Evolutionary conservation across 495 filamentous ascomycete genomes (phyloP), one percentile per base, ranked within the genome.

Genomic region (Poronia punctata): DNA sequence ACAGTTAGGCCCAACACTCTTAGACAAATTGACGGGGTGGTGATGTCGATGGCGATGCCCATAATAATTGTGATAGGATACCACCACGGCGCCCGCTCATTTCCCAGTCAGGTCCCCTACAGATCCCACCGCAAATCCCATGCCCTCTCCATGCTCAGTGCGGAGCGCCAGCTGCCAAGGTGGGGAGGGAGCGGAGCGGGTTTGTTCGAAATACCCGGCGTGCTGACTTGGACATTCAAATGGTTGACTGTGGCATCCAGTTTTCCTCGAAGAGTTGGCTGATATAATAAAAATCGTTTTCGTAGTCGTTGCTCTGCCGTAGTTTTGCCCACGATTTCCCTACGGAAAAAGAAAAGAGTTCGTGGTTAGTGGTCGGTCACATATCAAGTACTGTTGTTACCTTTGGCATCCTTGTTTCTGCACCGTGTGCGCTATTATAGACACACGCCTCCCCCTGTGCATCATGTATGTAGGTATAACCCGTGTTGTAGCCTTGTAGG

Each of bases 241-340:
- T 54, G 46, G 67, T 67, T 9, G 54, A 49, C 40, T 61, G 59
- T 11, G 71, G 68, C 46, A 62, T 60, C 71, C 71, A 75, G 45
- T 61, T 66, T 35, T 61, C 61, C 39, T 75, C 68, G 48, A 60
- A 75, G 14, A 75, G 57, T 49, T 75, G 71, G 47, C 67, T 70
- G 29, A 71, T 58, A 45, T 71, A 73, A 44, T 63, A 75, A 39
- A 65, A 69, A 43, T 75, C 67, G 38, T 72, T 38, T 51, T 71
- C 69, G 39, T 64, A 69, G 20, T 56, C 54, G 5, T 59, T 53
- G 24, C 28, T 49, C 8, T 52, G 45, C 40, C 61, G 63, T 26
- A 70, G 27, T 20, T 50, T 48, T 20, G 62, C 45, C 69, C 69
- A 73, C 15, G 62, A 43, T 33, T 43, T 52, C 31, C 56, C 69